Percentiles rank a stretch among this genome's conserved stretches.
Evolutionary conservation across 345 rosid species (phyloP).

Genomic region (Psidium guajava): DNA sequence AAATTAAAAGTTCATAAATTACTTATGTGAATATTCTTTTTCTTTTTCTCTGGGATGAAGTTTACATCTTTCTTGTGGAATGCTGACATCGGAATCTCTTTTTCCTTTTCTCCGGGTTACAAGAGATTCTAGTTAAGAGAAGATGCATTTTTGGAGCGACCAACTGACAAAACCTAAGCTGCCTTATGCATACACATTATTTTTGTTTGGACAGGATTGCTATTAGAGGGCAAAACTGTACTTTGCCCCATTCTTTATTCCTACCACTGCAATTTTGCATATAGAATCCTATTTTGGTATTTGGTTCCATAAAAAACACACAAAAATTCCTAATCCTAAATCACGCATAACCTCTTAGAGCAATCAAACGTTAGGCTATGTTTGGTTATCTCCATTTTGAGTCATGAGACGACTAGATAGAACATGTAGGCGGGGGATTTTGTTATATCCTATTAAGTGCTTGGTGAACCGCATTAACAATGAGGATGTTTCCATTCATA

Average conservation of each 20-base stretch:
- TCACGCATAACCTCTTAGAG: background rate
- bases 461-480: background rate
- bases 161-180: background rate
- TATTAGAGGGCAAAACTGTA: background rate
- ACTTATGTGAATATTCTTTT: background rate
- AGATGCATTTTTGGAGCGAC: background rate
- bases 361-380: background rate
- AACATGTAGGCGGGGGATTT: background rate
- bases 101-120: background rate
- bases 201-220: background rate
- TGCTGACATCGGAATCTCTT: no score
- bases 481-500: background rate
- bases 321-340: background rate
- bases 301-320: background rate
- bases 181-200: background rate
- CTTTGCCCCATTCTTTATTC: background rate
- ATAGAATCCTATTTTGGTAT: background rate
- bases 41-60: no score
- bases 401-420: rapidly evolving
- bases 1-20: rapidly evolving
- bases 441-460: background rate
- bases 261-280: background rate
- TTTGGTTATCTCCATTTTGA: background rate
- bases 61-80: no score
- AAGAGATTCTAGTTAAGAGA: background rate